Base-by-base conservation (phyloP, 768 basidiomycete genomes). In the Pleurotus eryngii region DNA sequence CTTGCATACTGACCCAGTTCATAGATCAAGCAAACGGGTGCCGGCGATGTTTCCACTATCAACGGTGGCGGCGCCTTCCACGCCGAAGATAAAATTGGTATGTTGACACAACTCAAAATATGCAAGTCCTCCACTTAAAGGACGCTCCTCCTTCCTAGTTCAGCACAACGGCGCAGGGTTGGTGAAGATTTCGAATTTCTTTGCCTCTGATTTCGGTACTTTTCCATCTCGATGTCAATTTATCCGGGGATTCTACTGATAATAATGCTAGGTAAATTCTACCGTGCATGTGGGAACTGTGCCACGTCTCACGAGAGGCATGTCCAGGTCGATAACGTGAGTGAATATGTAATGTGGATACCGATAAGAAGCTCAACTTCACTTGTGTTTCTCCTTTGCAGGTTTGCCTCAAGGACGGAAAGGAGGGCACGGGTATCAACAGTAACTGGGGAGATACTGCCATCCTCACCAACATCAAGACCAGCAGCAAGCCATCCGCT, bases 361-460 rank as follows among this genome's bases (percentile, higher is more conserved):
- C 20, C 40, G 18, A 42, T 45, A 5, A 24, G 7, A 35, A 5
- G 30, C 9, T 35, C 11, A 9, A 12, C 3, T 11, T 11, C 11
- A 9, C 30, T 11, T 9, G 11, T 11, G 9, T 35, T 35, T 9
- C 30, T 35, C 11, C 30, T 35, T 35, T 9, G 1, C 24, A 67
- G 64, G 63, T 68, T 35, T 69, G 67, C 22, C 49, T 68, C 24
- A 55, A 62, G 9, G 49, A 57, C 37, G 68, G 68, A 24, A 64
- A 63, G 3, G 59, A 62, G 30, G 67, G 59, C 50, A 64, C 68
- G 5, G 68, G 68, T 18, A 69, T 69, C 58, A 69, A 69, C 59
- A 51, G 64, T 18, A 69, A 69, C 64, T 69, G 56, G 47, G 68
- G 68, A 17, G 68, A 68, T 57, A 67, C 66, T n/a, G 66, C 65